These are phyloP conservation scores for Termitomyces heimii DNA, from an alignment of 768 basidiomycete species.

Conservation along the genomic window DNA sequence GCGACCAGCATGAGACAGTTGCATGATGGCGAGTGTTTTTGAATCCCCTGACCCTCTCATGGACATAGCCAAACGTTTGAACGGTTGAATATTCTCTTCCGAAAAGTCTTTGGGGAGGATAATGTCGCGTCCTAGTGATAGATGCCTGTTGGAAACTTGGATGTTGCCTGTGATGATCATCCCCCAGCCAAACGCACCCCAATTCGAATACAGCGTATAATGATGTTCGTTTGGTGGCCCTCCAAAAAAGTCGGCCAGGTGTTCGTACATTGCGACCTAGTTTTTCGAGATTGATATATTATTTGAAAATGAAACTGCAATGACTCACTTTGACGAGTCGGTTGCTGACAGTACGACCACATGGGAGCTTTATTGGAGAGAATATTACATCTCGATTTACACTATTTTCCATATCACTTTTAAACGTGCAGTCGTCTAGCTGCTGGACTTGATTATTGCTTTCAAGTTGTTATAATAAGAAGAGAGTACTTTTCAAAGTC, in stretches of 20 bases:
- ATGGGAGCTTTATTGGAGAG: conserved; percentile 28
- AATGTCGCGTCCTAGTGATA: conserved; percentile 69
- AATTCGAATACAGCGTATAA: conserved; percentile 59
- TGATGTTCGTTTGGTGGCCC: conserved; percentile 70
- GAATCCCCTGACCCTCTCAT: conserved; percentile 35
- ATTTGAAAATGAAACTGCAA: neutral
- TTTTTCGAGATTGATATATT: neutral
- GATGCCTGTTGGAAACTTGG: conserved; percentile 56
- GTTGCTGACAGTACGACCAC: conserved; percentile 37
- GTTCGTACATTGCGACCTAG: conserved; percentile 90
- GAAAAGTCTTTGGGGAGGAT: conserved; percentile 44
- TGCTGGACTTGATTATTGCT: neutral
- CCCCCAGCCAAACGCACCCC: conserved; percentile 78
- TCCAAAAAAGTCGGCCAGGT: conserved; percentile 57
- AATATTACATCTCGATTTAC: conserved; percentile 12
- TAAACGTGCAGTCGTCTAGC: neutral
- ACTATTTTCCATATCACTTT: neutral
- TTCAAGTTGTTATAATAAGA: too few relatives aligned
- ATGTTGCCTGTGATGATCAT: conserved; percentile 88
- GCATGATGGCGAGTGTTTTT: conserved; percentile 61
- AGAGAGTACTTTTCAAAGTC: conserved; percentile 9
- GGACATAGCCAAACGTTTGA: conserved; percentile 37
- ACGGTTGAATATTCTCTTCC: conserved; percentile 41
- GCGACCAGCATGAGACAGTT: conserved; percentile 77
- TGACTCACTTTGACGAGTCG: conserved; percentile 48